phyloP scores from a whole-genome alignment of 2,329 filamentous ascomycete genomes.

The Botrytis fabae region DNA sequence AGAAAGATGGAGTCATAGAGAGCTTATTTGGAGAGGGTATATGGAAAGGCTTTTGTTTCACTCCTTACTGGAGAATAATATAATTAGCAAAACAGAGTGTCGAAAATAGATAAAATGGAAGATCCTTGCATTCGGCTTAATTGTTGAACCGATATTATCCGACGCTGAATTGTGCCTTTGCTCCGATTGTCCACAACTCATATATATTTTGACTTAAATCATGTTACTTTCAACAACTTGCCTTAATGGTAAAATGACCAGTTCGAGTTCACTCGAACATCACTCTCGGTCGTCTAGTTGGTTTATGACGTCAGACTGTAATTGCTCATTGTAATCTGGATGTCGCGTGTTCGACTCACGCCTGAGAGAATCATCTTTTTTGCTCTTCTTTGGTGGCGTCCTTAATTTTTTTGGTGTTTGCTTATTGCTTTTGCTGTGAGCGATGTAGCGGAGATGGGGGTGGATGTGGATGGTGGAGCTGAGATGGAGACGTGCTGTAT shows the following conservation, averaged over 20 bases:
- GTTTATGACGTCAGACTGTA: conserved; percentile 22
- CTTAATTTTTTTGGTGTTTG: not conserved
- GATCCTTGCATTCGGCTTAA: not conserved
- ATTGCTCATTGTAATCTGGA: conserved; percentile 11
- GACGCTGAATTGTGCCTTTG: not conserved
- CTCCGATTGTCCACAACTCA: accelerated
- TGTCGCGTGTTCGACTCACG: conserved; percentile 17
- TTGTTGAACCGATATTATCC: not conserved
- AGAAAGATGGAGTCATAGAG: not conserved
- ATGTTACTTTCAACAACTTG: accelerated
- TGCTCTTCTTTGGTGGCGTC: not conserved
- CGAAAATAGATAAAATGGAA: not conserved
- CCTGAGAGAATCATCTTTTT: not conserved
- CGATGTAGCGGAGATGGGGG: not conserved
- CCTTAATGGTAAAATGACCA: conserved; percentile 8
- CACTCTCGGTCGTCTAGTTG: conserved; percentile 21
- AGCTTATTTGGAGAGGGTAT: not conserved
- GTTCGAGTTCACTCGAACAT: conserved; percentile 5
- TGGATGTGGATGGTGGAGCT: not conserved
- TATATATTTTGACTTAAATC: accelerated
- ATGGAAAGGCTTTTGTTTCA: conserved; percentile 1
- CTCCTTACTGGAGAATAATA: not conserved
- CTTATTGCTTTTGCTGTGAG: not conserved
- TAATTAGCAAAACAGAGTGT: not conserved
- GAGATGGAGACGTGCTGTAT: not conserved